Evolutionary conservation across 1,139 yeast species (phyloP).

Genomic region (Spencermartinsiella ligniputridi): DNA sequence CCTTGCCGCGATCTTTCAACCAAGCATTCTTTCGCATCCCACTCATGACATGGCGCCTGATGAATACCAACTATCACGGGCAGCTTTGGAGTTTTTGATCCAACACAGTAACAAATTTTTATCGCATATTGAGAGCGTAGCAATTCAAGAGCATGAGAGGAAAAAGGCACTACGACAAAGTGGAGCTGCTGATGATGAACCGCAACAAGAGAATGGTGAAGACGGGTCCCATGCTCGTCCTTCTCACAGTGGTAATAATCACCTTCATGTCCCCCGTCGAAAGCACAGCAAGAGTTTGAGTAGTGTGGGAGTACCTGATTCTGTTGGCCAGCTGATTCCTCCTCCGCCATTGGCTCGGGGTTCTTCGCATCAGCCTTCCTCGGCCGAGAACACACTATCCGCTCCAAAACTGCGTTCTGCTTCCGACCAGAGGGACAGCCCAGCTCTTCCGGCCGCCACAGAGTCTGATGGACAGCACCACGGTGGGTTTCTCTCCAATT

Average conservation of each 20-base stretch:
- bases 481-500: conserved; percentile 15
- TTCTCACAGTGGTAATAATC: neutral
- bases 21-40: conserved; percentile 88
- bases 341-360: neutral
- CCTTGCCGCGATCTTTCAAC: conserved; percentile 94
- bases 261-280: conserved; percentile 18
- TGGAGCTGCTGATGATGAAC: neutral
- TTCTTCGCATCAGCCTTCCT: too few relatives aligned
- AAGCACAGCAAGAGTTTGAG: conserved; percentile 33
- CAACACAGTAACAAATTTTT: conserved; percentile 69
- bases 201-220: neutral
- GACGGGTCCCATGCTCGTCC: neutral
- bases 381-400: too few relatives aligned
- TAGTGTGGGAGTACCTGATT: conserved; percentile 21
- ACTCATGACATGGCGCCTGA: conserved; percentile 87
- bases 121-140: conserved; percentile 44
- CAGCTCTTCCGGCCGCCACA: neutral
- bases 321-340: conserved; percentile 1
- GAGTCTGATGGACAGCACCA: neutral
- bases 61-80: conserved; percentile 82
- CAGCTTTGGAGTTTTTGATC: conserved; percentile 83
- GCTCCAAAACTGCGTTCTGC: neutral
- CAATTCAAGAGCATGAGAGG: conserved; percentile 30
- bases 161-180: neutral
- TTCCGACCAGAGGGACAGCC: neutral